Evolutionary conservation across 2,329 filamentous ascomycete species (phyloP), one percentile per base, ranked within the genome.

Genomic region (Chrysoporthe puriensis): DNA sequence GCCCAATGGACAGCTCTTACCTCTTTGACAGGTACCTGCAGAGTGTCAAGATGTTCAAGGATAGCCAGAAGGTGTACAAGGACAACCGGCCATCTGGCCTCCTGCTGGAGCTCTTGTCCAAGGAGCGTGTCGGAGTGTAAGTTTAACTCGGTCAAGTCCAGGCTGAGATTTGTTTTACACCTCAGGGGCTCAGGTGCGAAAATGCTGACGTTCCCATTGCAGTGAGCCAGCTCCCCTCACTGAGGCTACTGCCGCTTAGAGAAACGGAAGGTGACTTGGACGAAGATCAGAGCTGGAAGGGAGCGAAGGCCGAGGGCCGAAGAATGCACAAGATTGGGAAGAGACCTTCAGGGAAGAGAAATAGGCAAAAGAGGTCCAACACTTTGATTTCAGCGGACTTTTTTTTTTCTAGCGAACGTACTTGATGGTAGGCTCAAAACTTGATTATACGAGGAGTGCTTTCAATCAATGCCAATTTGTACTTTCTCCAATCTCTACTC

Each of bases 11-110:
- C 84, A 96, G 93, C 71, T 90, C 93, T 2, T 98, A 97, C 82
- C 86, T 99, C 69, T 99, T 99, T 76, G 96, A 99, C 81, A 93
- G 93, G 84, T 99, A 98, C 83, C 84, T 98, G 58, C 89, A 97
- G 79, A 95, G 91, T 75, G 94, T 98, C 46, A 86, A 89, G 79
- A 88, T 91, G 77, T 97, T 95, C 88, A 98, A 97, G 90, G 87
- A 90, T 74, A 90, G 86, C 78, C 91, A 96, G 80, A 83, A 86
- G 64, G 86, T 90, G 66, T 92, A 91, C 79, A 91, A 92, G 82
- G 93, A 95, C 81, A 97, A 93, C 85, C 89, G 91, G 73, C 95
- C 95, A 42, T 94, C 88, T 73, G 91, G 94, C 74, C 86, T 97
- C 68, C 86, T 98, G 78, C 91, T 97, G 32, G 95, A 98, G 78